Percentiles rank a stretch among this genome's conserved stretches.
Evolutionary conservation across 106 monocot species (phyloP).

Genomic region (Narthecium ossifragum): DNA sequence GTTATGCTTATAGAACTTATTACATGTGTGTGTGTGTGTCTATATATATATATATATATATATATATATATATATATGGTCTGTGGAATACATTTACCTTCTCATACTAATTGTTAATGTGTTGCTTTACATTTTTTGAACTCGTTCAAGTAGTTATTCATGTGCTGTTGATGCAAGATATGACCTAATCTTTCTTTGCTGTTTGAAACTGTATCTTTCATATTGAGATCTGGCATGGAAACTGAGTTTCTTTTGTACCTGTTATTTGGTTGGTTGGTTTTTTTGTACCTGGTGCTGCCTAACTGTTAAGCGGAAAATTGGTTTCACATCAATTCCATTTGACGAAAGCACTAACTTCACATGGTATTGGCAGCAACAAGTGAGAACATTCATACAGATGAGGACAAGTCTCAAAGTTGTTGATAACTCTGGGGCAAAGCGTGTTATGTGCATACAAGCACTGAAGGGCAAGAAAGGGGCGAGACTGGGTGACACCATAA

Average conservation of each 20-base stretch:
- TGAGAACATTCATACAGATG: constrained; percentile 92
- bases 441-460: constrained; percentile 90
- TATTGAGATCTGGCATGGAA: too few relatives aligned
- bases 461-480: constrained; percentile 75
- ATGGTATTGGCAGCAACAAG: constrained; percentile 45
- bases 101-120: too few relatives aligned
- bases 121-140: too few relatives aligned
- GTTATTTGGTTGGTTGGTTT: neutral
- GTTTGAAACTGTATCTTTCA: too few relatives aligned
- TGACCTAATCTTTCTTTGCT: too few relatives aligned
- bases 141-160: too few relatives aligned
- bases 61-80: too few relatives aligned
- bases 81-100: too few relatives aligned
- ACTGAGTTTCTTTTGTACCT: neutral
- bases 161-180: too few relatives aligned
- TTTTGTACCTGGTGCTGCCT: neutral
- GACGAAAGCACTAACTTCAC: neutral
- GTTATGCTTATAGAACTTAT: too few relatives aligned
- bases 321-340: neutral
- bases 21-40: too few relatives aligned
- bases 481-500: constrained; percentile 65
- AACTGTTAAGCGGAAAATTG: neutral
- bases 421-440: constrained; percentile 89
- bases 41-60: too few relatives aligned
- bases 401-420: constrained; percentile 88